Evolutionary conservation across 148 eudicot species (phyloP).

Genomic region (Rhododendron griersonianum): DNA sequence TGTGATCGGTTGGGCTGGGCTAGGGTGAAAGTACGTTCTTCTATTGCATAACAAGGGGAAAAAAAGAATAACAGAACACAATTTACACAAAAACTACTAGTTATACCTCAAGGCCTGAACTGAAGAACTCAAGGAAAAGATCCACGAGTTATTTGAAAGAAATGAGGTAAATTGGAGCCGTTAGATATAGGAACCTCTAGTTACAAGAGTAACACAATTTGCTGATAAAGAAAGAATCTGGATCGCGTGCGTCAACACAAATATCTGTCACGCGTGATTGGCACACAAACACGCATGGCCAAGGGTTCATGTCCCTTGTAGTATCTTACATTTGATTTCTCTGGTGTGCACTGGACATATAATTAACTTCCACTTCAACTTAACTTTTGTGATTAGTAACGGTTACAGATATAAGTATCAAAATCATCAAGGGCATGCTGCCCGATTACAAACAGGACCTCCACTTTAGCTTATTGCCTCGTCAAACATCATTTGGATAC

Average conservation of each 20-base stretch:
- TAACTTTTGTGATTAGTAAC: neutral
- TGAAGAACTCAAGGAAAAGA: neutral
- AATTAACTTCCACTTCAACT: neutral
- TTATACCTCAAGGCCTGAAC: too few relatives aligned
- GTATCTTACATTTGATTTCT: neutral
- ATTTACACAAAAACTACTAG: too few relatives aligned
- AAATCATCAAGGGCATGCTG: too few relatives aligned
- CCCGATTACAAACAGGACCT: too few relatives aligned
- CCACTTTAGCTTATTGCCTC: neutral
- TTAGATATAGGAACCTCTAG: neutral
- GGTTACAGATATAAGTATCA: too few relatives aligned
- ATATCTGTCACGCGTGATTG: neutral
- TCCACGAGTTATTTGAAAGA: neutral
- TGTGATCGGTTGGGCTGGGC: too few relatives aligned
- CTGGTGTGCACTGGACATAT: neutral
- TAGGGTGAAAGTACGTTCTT: too few relatives aligned
- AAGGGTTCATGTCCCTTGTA: neutral
- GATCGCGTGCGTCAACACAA: neutral
- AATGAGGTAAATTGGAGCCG: neutral
- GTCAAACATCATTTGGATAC: neutral
- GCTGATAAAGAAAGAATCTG: neutral
- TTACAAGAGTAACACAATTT: neutral
- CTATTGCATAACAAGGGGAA: too few relatives aligned
- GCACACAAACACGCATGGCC: neutral
- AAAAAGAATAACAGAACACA: too few relatives aligned